Evolutionary conservation across 169 alveolate species (phyloP).

Genomic region (Cryptosporidium parvum): DNA sequence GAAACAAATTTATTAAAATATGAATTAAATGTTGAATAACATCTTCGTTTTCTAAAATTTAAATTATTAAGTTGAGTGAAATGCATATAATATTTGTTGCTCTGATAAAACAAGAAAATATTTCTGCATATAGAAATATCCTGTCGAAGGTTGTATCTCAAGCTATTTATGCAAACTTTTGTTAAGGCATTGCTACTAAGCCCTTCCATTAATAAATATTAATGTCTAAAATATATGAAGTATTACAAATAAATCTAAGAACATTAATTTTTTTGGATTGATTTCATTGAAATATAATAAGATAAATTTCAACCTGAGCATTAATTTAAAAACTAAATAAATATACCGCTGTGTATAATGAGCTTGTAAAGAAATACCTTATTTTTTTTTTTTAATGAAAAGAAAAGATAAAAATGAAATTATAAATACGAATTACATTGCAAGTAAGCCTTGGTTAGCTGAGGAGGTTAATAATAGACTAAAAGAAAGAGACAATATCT

Average conservation of each 20-base stretch:
- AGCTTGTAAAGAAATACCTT: background rate
- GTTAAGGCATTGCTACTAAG: background rate
- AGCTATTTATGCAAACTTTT: background rate
- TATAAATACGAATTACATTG: too few relatives aligned
- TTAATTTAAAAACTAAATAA: background rate
- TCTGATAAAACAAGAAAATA: background rate
- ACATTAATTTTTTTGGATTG: background rate
- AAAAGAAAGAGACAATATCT: background rate
- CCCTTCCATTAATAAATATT: background rate
- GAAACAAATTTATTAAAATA: slow-evolving; percentile 9
- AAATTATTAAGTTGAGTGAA: background rate
- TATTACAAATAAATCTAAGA: background rate
- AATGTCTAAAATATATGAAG: background rate
- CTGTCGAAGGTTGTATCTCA: background rate
- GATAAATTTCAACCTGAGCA: background rate
- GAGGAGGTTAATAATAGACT: slow-evolving; percentile 13
- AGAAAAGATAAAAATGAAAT: background rate
- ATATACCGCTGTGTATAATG: slow-evolving; percentile 4
- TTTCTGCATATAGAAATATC: background rate
- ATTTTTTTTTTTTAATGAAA: background rate
- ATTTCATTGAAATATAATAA: background rate
- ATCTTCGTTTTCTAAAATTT: background rate
- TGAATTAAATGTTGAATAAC: background rate
- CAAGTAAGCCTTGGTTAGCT: slow-evolving; percentile 9
- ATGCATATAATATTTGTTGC: background rate